These are phyloP conservation scores for Apiospora phragmitis DNA, from an alignment of 2,329 filamentous ascomycete genomes.

Conservation along the genomic window DNA sequence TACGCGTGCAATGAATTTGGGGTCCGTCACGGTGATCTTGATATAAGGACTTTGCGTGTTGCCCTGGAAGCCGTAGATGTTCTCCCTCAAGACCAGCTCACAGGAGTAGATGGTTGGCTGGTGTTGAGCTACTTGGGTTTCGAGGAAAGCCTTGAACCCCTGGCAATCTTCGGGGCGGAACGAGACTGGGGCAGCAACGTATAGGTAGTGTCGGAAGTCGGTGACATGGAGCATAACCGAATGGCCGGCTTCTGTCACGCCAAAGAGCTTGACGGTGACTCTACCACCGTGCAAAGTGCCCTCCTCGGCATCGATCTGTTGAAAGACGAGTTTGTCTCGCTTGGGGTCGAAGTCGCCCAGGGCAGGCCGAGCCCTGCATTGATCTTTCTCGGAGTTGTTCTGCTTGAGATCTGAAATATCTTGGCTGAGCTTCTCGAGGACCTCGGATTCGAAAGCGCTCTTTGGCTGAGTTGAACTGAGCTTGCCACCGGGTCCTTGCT, in stretches of 20 bases:
- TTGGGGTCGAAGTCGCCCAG: constrained; percentile 54
- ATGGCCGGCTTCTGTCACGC: constrained; percentile 80
- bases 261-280: constrained; percentile 86
- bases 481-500: constrained; percentile 62
- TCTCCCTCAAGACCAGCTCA: constrained; percentile 80
- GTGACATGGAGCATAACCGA: constrained; percentile 95
- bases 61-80: constrained; percentile 91
- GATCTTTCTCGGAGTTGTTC: constrained; percentile 88
- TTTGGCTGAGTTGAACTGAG: constrained; percentile 77
- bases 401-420: constrained; percentile 85
- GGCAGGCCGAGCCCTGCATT: constrained; percentile 76
- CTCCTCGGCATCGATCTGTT: constrained; percentile 94
- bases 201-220: constrained; percentile 94
- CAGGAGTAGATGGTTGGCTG: constrained; percentile 78
- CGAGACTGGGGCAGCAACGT: constrained; percentile 80
- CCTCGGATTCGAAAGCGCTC: constrained; percentile 90
- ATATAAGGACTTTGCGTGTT: constrained; percentile 90
- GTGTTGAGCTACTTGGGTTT: constrained; percentile 73
- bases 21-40: constrained; percentile 90
- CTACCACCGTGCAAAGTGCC: constrained; percentile 76
- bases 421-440: constrained; percentile 93
- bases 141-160: constrained; percentile 77
- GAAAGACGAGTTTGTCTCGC: constrained; percentile 77
- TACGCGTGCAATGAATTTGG: constrained; percentile 77
- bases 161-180: constrained; percentile 80